Base-by-base conservation (phyloP, 164 flowering plant species). In the Chimonanthus praecox region DNA sequence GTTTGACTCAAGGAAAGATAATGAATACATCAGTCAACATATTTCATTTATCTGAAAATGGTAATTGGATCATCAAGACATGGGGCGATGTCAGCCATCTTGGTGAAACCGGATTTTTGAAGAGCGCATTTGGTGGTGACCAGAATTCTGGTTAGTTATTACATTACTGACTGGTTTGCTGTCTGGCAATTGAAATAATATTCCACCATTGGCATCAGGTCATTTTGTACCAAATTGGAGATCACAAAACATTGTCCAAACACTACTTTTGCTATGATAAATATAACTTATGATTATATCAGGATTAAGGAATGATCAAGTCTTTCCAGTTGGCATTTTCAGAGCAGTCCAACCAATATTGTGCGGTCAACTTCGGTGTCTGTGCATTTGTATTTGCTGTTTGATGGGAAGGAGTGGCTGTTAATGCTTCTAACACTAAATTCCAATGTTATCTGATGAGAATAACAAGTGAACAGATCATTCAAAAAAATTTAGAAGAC, bases 31-130 rank as follows among this genome's bases (percentile, higher is more conserved):
- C 97, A 4, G 80, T 92, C 61, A 91, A 79, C 77, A 76, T 85
- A 68, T 85, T 92, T 78, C 89, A 83, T 76, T 61, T 90, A 74
- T 86, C 79, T 60, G 87, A 85, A 64, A 82, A 77, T 15, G 86
- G 81, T 44, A 67, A 82, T 15, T 92, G 97, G 98, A 69, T 54
- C 64, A 71, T 90, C 54, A 83, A 88, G 78, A 3, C 78, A 8
- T 86, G 97, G 92, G 89, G 89, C 64, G 97, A 94, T 79, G 85
- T 86, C 69, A 88, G 89, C 72, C 97, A 94, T 87, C 94, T 92
- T 7, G 69, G 76, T 13, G 69, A 80, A 80, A 84, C 88, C 4
- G 90, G 82, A 44, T 83, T 76, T 78, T 83, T 91, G 49, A 46
- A 83, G 74, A 83, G 88, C 0, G 98, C 84, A 13, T 94, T 92